Percentiles rank a stretch among this genome's conserved stretches.
Conservation (phyloP, 2,329 filamentous ascomycete species). For the Penicillium sp. region DNA sequence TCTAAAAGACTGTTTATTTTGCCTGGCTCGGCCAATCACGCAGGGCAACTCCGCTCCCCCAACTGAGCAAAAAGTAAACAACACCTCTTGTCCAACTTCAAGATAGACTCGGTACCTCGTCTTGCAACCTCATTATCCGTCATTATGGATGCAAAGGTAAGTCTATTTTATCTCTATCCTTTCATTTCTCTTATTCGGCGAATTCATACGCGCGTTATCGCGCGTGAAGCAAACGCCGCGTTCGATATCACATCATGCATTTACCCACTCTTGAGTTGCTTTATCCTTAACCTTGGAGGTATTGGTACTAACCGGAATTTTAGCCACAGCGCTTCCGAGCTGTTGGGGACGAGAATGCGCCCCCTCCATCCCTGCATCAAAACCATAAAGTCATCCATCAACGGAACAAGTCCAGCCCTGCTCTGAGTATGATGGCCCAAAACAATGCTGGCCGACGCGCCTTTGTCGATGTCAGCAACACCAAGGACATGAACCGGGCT, state of each 20-base stretch:
- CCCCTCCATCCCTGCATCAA: slow-evolving; percentile 46
- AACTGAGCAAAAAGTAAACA: slow-evolving; percentile 30
- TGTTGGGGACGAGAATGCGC: slow-evolving; percentile 67
- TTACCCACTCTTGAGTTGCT: background rate
- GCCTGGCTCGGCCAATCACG: slow-evolving; percentile 19
- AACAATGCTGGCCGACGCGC: slow-evolving; percentile 67
- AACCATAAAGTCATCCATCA: slow-evolving; percentile 67
- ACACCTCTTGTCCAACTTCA: slow-evolving; percentile 11
- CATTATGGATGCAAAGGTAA: slow-evolving; percentile 51
- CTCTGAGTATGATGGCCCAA: slow-evolving; percentile 54
- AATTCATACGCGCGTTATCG: background rate
- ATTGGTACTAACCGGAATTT: slow-evolving; percentile 13
- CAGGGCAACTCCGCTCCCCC: slow-evolving; percentile 15
- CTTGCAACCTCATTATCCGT: slow-evolving; percentile 10
- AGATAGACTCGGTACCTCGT: background rate
- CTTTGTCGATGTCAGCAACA: slow-evolving; percentile 81
- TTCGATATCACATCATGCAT: background rate
- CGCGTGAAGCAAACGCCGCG: background rate
- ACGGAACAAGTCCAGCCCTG: slow-evolving; percentile 75
- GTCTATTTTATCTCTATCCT: slow-evolving; percentile 16
- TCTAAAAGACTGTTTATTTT: slow-evolving; percentile 24
- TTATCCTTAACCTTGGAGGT: background rate
- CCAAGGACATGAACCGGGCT: slow-evolving; percentile 38
- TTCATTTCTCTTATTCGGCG: background rate
- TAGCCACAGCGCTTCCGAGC: slow-evolving; percentile 70